Evolutionary conservation across 2,329 filamentous ascomycete genomes (phyloP), one percentile per base, ranked within the genome.

Genomic region (Phyllosticta citribraziliensis): DNA sequence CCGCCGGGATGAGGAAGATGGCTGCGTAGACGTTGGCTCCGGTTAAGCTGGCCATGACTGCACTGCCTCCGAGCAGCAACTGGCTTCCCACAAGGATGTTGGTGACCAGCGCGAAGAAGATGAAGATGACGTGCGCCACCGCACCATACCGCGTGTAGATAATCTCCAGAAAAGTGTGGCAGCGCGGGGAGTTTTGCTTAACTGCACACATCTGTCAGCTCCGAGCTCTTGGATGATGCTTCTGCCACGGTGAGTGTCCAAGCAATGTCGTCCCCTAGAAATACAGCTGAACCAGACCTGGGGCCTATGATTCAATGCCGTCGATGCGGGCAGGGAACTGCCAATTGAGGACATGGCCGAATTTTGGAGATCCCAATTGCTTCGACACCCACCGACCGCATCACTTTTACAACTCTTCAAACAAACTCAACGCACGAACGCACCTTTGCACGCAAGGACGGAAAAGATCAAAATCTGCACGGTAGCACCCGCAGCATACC

Each of bases 121-220:
- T 82, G 69, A 76, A 82, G 0, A 82, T 78, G 14, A 80, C 70
- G 65, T 83, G 81, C 0, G 78, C 80, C 0, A 19, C n/a, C 14
- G 17, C 35, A 10, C 58, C 78, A 64, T 81, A 81, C 61, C 79
- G 70, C 20, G 82, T 79, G 2, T 79, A 72, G 1, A 83, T 78
- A 47, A 83, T 78, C 59, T 83, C 80, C 0, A 84, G 69, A 0
- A 81, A 73, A 0, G 81, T 83, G 62, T 83, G 80, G 0, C 80
- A 81, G 59, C 82, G 76, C 0, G 80, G 80, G 1, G 81, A 78
- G 47, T 80, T 78, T 33, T 78, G 67, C 62, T 83, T 83, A 68
- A 78, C 80, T 60, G 14, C 0, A 75, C 76, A 11, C 82, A 80
- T 0, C 8, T 6, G 27, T 47, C 40, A 47, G 40, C 40, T 47